Evolutionary conservation across 2,329 filamentous ascomycete genomes (phyloP).

Genomic region (Nectriaceae sp.): DNA sequence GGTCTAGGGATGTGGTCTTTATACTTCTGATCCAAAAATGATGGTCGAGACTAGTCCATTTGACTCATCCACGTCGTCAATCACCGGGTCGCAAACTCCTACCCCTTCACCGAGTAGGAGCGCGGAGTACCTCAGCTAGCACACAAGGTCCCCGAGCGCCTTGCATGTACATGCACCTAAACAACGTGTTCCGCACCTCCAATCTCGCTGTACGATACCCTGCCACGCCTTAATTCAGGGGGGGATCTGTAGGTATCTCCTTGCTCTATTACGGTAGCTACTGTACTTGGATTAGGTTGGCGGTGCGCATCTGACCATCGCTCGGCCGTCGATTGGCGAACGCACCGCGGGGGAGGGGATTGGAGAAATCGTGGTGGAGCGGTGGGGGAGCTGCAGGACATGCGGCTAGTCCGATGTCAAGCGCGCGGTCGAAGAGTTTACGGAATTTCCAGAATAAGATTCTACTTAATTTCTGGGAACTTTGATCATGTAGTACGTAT

Average conservation of each 20-base stretch:
- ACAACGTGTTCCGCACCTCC: neutral
- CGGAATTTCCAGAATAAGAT: too few relatives aligned
- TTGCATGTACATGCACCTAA: neutral
- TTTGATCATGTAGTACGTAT: too few relatives aligned
- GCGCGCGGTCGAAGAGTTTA: too few relatives aligned
- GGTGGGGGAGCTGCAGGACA: too few relatives aligned
- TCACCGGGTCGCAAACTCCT: neutral
- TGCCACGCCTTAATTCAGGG: neutral
- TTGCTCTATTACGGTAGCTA: neutral
- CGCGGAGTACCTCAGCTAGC: neutral
- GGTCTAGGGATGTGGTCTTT: neutral
- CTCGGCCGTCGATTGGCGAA: conserved; percentile 20
- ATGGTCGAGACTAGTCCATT: neutral
- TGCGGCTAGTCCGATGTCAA: too few relatives aligned
- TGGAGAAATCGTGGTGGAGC: neutral
- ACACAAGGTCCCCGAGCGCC: neutral
- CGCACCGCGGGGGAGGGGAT: conserved; percentile 12
- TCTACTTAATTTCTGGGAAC: too few relatives aligned
- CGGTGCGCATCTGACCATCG: conserved; percentile 24
- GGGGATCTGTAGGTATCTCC: too few relatives aligned
- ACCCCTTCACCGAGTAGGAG: neutral
- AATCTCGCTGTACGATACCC: neutral
- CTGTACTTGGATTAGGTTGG: neutral
- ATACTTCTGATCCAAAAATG: neutral
- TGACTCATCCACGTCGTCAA: neutral